These are phyloP conservation scores for Mycena filopes DNA, from an alignment of 768 basidiomycete genomes.

Conservation along the genomic window DNA sequence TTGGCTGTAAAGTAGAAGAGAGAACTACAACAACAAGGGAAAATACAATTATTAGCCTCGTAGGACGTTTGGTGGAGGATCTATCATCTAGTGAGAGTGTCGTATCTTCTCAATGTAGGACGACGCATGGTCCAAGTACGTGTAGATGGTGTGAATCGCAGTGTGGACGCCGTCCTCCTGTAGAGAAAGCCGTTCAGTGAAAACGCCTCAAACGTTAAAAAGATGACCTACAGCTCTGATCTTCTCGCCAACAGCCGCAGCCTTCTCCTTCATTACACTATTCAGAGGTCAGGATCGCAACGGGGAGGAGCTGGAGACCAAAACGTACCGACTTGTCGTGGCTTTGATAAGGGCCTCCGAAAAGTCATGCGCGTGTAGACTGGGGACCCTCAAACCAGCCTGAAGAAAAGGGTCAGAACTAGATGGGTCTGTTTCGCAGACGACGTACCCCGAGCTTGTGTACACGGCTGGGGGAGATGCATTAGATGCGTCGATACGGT, in stretches of 20 bases:
- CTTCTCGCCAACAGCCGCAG: conserved; percentile 51
- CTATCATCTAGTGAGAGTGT: conserved; percentile 34
- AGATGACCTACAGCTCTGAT: conserved; percentile 44
- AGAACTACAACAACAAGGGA: background rate
- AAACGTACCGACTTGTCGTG: conserved; percentile 61
- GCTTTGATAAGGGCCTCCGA: conserved; percentile 65
- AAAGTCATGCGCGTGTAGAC: conserved; percentile 58
- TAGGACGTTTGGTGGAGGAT: background rate
- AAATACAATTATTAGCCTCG: background rate
- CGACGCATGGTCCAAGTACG: conserved; percentile 50
- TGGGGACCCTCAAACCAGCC: conserved; percentile 63
- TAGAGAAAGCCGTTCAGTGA: conserved; percentile 7
- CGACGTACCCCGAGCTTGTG: conserved; percentile 66
- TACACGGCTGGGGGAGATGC: conserved; percentile 42
- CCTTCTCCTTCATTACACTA: conserved; percentile 71
- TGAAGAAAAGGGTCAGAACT: conserved; percentile 23
- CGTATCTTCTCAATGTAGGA: conserved; percentile 29
- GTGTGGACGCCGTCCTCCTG: conserved; percentile 69
- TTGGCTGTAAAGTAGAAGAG: too few species aligned
- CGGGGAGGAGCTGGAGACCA: background rate
- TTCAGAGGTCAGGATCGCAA: background rate
- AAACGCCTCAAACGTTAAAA: background rate
- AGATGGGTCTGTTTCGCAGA: background rate
- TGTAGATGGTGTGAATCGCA: conserved; percentile 67
- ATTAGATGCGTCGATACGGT: background rate